Conservation (phyloP, 179 eudicot species). For the Drosera spatulata region DNA sequence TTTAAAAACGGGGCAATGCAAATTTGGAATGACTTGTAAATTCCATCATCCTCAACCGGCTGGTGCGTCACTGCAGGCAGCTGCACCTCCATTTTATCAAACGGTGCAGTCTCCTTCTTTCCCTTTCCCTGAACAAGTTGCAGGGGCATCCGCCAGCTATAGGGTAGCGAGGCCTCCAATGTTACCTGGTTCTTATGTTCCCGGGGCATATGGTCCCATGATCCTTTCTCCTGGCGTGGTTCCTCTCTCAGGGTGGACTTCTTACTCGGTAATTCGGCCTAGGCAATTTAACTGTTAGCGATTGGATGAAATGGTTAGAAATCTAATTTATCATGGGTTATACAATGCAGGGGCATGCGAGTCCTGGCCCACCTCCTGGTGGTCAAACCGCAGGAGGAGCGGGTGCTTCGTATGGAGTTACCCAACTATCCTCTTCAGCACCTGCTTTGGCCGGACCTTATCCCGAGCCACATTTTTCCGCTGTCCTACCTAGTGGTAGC, state of each 20-base stretch:
- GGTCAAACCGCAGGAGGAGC: slow-evolving; percentile 53
- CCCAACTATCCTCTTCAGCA: slow-evolving; percentile 49
- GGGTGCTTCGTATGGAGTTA: slow-evolving; percentile 53
- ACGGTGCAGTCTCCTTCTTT: slow-evolving; percentile 80
- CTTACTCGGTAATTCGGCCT: slow-evolving; percentile 53
- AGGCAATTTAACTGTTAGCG: neutral
- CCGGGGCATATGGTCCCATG: slow-evolving; percentile 80
- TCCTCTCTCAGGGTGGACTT: slow-evolving; percentile 76
- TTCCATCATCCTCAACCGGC: slow-evolving; percentile 90
- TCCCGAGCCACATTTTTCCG: slow-evolving; percentile 34
- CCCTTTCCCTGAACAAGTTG: slow-evolving; percentile 44
- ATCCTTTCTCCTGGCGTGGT: slow-evolving; percentile 73
- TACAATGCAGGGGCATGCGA: slow-evolving; percentile 59
- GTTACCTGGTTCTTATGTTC: slow-evolving; percentile 63
- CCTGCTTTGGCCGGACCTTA: slow-evolving; percentile 50
- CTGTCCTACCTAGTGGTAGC: slow-evolving; percentile 30
- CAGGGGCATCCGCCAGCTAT: slow-evolving; percentile 36
- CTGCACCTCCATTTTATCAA: slow-evolving; percentile 90
- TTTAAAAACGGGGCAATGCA: slow-evolving; percentile 99
- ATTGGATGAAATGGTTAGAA: neutral
- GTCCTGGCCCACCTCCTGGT: slow-evolving; percentile 73
- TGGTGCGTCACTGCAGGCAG: slow-evolving; percentile 45
- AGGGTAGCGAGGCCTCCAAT: slow-evolving; percentile 73
- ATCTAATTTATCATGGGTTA: slow-evolving; percentile 9
- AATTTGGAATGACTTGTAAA: slow-evolving; percentile 88